A percentile compares a stretch with the other conserved stretches of the same genome.
phyloP scores from a whole-genome alignment of 2,329 filamentous ascomycete genomes.

The Xylariaceae sp. region DNA sequence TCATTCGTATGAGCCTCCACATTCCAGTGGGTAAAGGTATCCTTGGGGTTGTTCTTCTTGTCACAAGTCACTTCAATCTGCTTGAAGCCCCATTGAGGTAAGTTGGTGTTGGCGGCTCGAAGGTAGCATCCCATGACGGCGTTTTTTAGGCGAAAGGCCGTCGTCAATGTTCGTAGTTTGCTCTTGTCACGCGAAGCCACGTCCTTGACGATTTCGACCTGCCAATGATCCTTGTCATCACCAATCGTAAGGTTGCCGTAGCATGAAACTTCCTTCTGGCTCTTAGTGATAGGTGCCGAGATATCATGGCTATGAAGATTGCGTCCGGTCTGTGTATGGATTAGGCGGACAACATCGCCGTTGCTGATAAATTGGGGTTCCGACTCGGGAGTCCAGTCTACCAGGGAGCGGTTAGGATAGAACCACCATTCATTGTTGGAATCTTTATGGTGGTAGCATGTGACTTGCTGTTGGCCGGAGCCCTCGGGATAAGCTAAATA shows the following conservation, averaged over 20 bases:
- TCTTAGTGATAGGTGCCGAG: constrained; percentile 81
- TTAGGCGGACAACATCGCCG: constrained; percentile 73
- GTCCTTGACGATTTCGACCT: constrained; percentile 85
- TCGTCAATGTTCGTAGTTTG: constrained; percentile 85
- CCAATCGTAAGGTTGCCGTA: constrained; percentile 95
- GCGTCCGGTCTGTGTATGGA: constrained; percentile 92
- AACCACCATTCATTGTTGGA: constrained; percentile 99
- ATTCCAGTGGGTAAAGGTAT: constrained; percentile 98
- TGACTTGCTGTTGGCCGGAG: constrained; percentile 91
- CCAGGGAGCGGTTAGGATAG: constrained; percentile 81
- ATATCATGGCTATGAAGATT: constrained; percentile 96
- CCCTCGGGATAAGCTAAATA: constrained; percentile 73
- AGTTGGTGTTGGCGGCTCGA: constrained; percentile 88
- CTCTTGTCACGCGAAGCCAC: constrained; percentile 80
- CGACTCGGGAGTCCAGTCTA: constrained; percentile 67
- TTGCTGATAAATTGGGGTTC: constrained; percentile 74
- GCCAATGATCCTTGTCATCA: constrained; percentile 97
- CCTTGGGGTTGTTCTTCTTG: constrained; percentile 86
- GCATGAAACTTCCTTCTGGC: constrained; percentile 86
- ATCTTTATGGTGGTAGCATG: constrained; percentile 99
- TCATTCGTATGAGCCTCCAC: constrained; percentile 94
- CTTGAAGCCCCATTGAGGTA: constrained; percentile 99
- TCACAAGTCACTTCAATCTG: constrained; percentile 97
- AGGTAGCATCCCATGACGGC: constrained; percentile 83
- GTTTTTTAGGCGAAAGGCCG: constrained; percentile 85